These are phyloP conservation scores for Citrus unshiu DNA, from an alignment of 345 rosid species.

Conservation along the genomic window DNA sequence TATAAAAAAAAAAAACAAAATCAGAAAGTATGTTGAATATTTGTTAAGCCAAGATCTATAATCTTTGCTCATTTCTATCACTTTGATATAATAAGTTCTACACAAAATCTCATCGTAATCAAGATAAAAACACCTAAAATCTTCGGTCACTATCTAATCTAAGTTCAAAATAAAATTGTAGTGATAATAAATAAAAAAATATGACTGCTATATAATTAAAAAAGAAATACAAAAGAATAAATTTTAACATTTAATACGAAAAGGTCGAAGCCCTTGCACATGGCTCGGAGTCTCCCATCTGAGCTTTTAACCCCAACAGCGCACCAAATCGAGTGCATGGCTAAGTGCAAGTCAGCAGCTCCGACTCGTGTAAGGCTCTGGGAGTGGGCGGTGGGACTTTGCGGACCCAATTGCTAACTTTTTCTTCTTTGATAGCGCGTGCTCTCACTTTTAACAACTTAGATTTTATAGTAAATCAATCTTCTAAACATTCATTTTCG, in stretches of 20 bases:
- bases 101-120: neutral
- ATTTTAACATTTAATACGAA: no score
- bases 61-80: neutral
- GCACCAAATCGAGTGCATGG: no score
- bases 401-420: neutral
- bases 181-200: neutral
- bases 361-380: neutral
- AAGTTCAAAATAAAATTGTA: neutral
- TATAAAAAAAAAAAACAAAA: neutral
- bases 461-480: neutral
- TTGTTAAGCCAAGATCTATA: neutral
- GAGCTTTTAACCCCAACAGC: no score
- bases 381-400: neutral
- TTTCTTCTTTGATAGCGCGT: neutral
- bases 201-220: neutral
- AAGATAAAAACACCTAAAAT: neutral
- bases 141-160: neutral
- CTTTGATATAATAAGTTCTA: neutral
- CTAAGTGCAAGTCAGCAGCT: neutral
- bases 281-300: no score
- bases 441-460: neutral
- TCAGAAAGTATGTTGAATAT: neutral
- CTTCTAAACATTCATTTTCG: neutral
- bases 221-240: no score
- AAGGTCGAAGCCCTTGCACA: no score